Evolutionary conservation across 1,284 basidiomycete species (phyloP).

Genomic region (Marasmius tenuissimus): DNA sequence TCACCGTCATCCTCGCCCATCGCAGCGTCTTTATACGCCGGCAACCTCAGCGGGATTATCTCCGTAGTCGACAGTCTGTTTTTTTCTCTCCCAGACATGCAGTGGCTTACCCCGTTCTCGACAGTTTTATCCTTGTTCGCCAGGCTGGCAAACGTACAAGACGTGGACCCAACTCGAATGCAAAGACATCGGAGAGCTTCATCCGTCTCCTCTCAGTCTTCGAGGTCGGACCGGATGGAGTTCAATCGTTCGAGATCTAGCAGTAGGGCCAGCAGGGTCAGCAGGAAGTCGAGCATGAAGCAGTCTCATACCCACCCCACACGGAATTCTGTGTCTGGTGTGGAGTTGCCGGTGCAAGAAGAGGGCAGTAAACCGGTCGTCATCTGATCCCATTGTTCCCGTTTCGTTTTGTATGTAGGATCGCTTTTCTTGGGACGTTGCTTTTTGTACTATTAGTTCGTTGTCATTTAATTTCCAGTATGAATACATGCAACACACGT

Average conservation of each 20-base stretch:
- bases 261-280: constrained; percentile 47
- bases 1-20: constrained; percentile 46
- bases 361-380: too few relatives aligned
- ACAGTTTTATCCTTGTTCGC: constrained; percentile 75
- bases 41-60: constrained; percentile 67
- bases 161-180: constrained; percentile 72
- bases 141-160: constrained; percentile 62
- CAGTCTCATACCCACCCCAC: not conserved
- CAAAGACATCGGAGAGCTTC: constrained; percentile 74
- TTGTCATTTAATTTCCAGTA: too few relatives aligned
- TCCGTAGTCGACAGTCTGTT: constrained; percentile 78
- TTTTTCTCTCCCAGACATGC: constrained; percentile 4
- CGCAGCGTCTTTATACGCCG: constrained; percentile 34
- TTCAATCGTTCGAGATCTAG: constrained; percentile 40
- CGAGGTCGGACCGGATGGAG: constrained; percentile 18
- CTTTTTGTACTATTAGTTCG: too few relatives aligned
- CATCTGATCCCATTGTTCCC: too few relatives aligned
- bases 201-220: constrained; percentile 56
- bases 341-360: not conserved
- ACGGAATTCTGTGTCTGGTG: not conserved
- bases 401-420: too few relatives aligned
- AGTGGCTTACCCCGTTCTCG: not conserved
- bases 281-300: not conserved
- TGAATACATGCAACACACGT: too few relatives aligned
- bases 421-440: too few relatives aligned